These are phyloP conservation scores for Cephalotrichum gorgonifer DNA, from an alignment of 2,329 filamentous ascomycete genomes.

Conservation along the genomic window DNA sequence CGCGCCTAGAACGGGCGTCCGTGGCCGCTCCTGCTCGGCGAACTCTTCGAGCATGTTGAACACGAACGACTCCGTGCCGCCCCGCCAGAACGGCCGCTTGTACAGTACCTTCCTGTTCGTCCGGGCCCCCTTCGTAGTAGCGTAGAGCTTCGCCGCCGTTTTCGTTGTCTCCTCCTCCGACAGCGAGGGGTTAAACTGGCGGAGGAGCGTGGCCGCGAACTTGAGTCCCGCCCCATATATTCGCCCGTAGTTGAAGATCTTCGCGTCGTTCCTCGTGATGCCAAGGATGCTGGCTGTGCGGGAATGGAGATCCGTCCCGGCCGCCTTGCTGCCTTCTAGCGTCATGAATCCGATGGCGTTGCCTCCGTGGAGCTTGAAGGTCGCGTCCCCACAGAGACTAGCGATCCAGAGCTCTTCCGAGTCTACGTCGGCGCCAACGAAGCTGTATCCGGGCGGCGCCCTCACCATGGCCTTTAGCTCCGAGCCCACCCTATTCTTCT, in stretches of 20 bases:
- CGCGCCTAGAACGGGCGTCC: constrained; percentile 85
- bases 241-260: constrained; percentile 96
- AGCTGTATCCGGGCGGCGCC: constrained; percentile 80
- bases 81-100: constrained; percentile 80
- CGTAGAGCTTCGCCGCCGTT: constrained; percentile 73
- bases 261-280: constrained; percentile 90
- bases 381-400: constrained; percentile 85
- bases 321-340: constrained; percentile 86
- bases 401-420: constrained; percentile 98
- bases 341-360: constrained; percentile 99
- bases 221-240: constrained; percentile 97
- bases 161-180: constrained; percentile 68
- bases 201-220: constrained; percentile 79
- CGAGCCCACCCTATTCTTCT: constrained; percentile 89
- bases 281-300: constrained; percentile 86
- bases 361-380: constrained; percentile 89
- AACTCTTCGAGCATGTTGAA: constrained; percentile 99
- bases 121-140: constrained; percentile 81
- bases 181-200: constrained; percentile 84
- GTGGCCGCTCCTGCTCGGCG: constrained; percentile 82
- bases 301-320: constrained; percentile 88
- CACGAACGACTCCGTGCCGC: constrained; percentile 92
- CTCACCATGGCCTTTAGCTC: constrained; percentile 96
- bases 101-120: constrained; percentile 63
- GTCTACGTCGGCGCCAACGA: constrained; percentile 95